phyloP scores from a whole-genome alignment of 257 asterid species.

The Solanum lycopersicoides region DNA sequence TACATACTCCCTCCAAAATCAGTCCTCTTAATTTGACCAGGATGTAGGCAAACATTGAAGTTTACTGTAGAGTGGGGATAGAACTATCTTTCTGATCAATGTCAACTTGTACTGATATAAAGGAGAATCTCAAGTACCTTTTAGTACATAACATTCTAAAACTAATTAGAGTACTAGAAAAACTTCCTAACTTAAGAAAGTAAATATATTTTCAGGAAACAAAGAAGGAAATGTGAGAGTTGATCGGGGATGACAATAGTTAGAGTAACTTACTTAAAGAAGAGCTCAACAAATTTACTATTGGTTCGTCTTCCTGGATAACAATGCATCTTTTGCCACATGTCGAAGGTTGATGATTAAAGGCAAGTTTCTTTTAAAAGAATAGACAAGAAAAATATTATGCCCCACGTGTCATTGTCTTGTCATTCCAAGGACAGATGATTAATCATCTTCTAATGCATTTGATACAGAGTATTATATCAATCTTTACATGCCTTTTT shows the following conservation, averaged over 20 bases:
- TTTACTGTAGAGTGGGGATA: neutral
- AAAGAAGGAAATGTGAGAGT: neutral
- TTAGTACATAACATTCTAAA: neutral
- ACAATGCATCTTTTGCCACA: neutral
- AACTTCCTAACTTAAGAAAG: neutral
- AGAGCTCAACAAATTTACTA: neutral
- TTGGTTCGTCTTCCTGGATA: neutral
- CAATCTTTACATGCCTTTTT: neutral
- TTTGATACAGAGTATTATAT: neutral
- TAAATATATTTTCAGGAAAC: neutral
- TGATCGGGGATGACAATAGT: neutral
- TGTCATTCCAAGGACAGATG: neutral
- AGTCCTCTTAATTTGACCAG: neutral
- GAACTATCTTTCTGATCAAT: neutral
- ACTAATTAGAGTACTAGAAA: neutral
- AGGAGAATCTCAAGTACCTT: neutral
- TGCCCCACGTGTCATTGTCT: neutral
- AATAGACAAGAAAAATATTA: neutral
- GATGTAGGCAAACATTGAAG: neutral
- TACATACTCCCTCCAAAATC: neutral
- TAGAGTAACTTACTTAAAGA: neutral
- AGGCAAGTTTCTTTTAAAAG: neutral
- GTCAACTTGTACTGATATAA: neutral
- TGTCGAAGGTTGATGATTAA: neutral
- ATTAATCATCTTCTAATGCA: neutral